Base-by-base conservation (phyloP, 805 yeast species). In the Wickerhamomyces bisporus region DNA sequence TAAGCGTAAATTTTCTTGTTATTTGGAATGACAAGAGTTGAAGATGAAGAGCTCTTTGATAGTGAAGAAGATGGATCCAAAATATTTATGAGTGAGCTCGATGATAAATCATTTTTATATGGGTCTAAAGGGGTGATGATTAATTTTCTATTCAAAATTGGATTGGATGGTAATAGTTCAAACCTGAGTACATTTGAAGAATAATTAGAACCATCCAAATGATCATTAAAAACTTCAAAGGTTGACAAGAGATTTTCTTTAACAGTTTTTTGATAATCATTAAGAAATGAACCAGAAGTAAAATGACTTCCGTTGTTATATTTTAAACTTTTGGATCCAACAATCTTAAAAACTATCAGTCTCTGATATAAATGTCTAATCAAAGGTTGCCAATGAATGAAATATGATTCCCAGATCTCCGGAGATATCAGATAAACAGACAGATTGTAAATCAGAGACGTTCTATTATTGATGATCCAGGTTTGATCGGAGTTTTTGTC, bases 301-400 rank as follows among this genome's bases (percentile, higher is more conserved):
- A 21, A 21, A 21, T 21, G 7, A 21, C 24, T 7, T 7, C 24
- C 24, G 10, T 10, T 21, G 7, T 21, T 10, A 21, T 7, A 21
- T 21, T 21, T 21, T 21, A 21, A 10, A 7, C 10, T 12, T 7
- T 26, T 24, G 6, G 30, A n/a, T 7, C 80, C 64, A 54, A 63
- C 57, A 31, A 81, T 58, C 44, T 86, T 72, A 83, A 91, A 86
- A 34, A 85, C 68, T 14, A 86, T 42, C 17, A 86, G 65, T 29
- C 88, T 65, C 34, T 74, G 66, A 55, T 79, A 86, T 50, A 79
- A 83, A 4, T 82, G 71, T 26, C 95, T 65, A 18, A 85, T 79
- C 14, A 86, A 58, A 3, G 95, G 88, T 50, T 79, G 74, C 86
- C 94, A 87, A 58, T 87, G 94, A 27, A 79, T 72, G 50, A 86